Evolutionary conservation across 148 eudicot genomes (phyloP), one percentile per base, ranked within the genome.

Genomic region (Silene uniflora): DNA sequence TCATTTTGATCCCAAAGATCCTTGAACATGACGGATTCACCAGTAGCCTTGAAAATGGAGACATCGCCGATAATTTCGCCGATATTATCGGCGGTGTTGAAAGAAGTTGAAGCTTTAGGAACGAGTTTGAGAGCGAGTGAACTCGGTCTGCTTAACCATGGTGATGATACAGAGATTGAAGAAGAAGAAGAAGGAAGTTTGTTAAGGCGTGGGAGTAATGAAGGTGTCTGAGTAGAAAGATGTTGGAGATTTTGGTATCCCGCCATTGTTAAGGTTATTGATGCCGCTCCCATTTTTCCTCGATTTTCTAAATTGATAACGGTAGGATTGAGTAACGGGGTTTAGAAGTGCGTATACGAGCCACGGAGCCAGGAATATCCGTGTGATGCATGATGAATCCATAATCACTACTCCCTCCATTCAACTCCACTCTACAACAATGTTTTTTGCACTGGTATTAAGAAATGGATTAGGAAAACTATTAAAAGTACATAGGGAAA

Each of bases 1-100:
- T 94, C 86, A 49, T 85, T 82, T 39, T 87, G 97, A 83, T 91
- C 95, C 98, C 97, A 91, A 17, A 94, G 88, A 56, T 90, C 89
- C 78, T 75, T 82, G 78, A 93, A 81, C 77, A 82, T 46, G 54
- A 93, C 93, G 18, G 90, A 62, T 73, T 93, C 86, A 32, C 95
- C 95, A 72, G 87, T 17, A 17, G 98, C 94, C 54, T 84, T 91
- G 72, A 85, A 87, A 74, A 94, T 86, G 71, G 73, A 58, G 35
- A 94, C 88, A 49, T 88, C 89, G 0, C 85, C 93, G 16, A 92
- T 83, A 69, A 65, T 23, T 49, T 87, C 90, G 12, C 75, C 82
- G 61, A 87, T 76, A 75, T 83, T 75, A 8, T 79, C 83, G 14
- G 81, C 18, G 11, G 49, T 29, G 22, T 67, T 69, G 7, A 35